Evolutionary conservation across 2,329 filamentous ascomycete genomes (phyloP), one percentile per base, ranked within the genome.

Genomic region (Rutstroemia sp.): DNA sequence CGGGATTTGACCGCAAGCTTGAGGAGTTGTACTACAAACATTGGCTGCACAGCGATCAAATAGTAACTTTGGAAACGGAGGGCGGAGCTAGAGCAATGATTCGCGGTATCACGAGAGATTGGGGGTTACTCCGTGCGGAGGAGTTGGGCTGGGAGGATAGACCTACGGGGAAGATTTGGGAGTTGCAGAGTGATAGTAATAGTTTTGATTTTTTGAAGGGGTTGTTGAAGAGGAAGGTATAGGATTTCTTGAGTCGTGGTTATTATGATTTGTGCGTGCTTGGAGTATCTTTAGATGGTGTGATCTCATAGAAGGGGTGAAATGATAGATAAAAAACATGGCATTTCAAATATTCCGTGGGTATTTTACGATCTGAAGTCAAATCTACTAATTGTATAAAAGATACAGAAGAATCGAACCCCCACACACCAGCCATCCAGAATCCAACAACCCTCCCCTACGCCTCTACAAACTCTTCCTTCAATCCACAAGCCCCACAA

Each of bases 121-220:
- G 90, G 85, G 94, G 94, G 0, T 75, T 97, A 71, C 69, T 99
- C 62, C 79, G 86, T 62, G 94, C 86, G 0, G 89, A 96, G 71
- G 92, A 97, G 76, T 71, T 95, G 53, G 86, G 85, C 2, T 81
- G 77, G 70, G 80, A 87, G 58, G 90, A 90, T 61, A 77, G 85
- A 53, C 75, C 79, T 2, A 96, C 89, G 0, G 92, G 92, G 0
- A 88, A 81, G 72, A 76, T 87, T 50, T 92, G 88, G 81, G 83
- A 87, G 65, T 73, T 99, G 72, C 92, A 96, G 76, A 96, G 91
- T 71, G 94, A 99, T 71, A 90, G 92, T 70, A 99, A 99, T 68
- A 96, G 92, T 71, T 99, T 99, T 75, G 94, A 99, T 73, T 99
- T 96, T 71, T 95, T 96, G 74, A 89, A 82, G 68, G 94, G 94